Conservation (phyloP, 2,329 filamentous ascomycete species). For the Aspergillus versicolor region DNA sequence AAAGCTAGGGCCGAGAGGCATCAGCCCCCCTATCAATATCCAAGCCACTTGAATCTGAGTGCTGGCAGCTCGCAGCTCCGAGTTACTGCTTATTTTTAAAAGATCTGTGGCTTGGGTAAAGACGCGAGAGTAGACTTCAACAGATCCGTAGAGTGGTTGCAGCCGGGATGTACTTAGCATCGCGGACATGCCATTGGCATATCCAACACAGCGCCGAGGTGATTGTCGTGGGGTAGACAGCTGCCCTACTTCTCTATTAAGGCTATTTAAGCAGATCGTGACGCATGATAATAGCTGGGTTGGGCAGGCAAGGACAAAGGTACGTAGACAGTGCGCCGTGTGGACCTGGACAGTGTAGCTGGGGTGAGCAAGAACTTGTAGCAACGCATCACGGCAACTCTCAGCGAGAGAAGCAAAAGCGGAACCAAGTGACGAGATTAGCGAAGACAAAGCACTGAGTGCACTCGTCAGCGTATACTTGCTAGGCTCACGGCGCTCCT, state of each 20-base stretch:
- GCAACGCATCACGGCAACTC: conserved; percentile 75
- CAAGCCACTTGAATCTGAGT: conserved; percentile 97
- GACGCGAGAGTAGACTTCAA: conserved; percentile 91
- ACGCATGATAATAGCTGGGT: conserved; percentile 88
- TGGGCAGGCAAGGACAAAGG: conserved; percentile 85
- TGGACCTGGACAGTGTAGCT: conserved; percentile 96
- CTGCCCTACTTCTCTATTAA: conserved; percentile 79
- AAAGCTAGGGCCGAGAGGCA: conserved; percentile 96
- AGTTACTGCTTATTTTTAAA: conserved; percentile 87
- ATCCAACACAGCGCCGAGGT: conserved; percentile 80
- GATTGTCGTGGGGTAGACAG: conserved; percentile 74
- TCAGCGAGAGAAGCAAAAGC: conserved; percentile 79
- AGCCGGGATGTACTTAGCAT: conserved; percentile 85
- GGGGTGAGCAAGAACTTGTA: conserved; percentile 89
- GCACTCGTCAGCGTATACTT: conserved; percentile 82
- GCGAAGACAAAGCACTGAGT: conserved; percentile 73
- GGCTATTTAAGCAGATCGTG: conserved; percentile 94
- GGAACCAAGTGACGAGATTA: conserved; percentile 78
- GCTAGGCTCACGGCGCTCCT: conserved; percentile 81
- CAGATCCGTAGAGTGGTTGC: conserved; percentile 88
- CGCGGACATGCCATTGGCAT: conserved; percentile 86
- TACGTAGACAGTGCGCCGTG: conserved; percentile 79
- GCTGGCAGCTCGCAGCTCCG: conserved; percentile 84
- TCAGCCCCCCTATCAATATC: conserved; percentile 93
- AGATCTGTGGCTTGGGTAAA: conserved; percentile 88